Percentiles rank a stretch among this genome's conserved stretches.
phyloP scores from a whole-genome alignment of 1,139 yeast species.

The Petasospora fabianii region DNA sequence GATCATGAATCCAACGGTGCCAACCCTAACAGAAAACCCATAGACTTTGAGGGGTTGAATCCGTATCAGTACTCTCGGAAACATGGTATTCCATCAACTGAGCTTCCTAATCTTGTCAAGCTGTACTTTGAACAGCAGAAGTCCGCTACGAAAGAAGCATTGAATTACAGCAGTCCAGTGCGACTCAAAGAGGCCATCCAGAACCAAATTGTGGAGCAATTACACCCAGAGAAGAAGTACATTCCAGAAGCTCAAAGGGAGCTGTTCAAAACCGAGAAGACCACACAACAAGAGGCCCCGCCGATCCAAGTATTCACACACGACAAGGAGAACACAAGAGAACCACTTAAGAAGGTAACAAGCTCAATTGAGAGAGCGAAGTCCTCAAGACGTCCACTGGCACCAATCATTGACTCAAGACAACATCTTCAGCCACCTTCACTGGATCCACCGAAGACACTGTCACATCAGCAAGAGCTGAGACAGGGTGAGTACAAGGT shows the following conservation, averaged over 20 bases:
- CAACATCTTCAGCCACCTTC: slow-evolving; percentile 11
- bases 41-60: slow-evolving; percentile 34
- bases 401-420: slow-evolving; percentile 12
- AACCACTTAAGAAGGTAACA: not conserved
- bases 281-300: not conserved
- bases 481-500: slow-evolving; percentile 13
- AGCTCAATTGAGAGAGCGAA: slow-evolving; percentile 11
- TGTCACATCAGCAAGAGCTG: slow-evolving; percentile 9
- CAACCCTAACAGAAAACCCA: no score
- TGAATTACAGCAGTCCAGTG: slow-evolving; percentile 28
- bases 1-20: no score
- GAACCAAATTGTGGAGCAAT: slow-evolving; percentile 22
- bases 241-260: slow-evolving; percentile 13
- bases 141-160: slow-evolving; percentile 29
- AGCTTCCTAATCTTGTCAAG: slow-evolving; percentile 34
- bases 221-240: slow-evolving; percentile 9
- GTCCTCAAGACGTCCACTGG: slow-evolving; percentile 19
- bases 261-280: slow-evolving; percentile 7
- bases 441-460: slow-evolving; percentile 4
- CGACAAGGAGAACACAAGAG: slow-evolving; percentile 16
- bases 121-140: slow-evolving; percentile 35
- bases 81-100: slow-evolving; percentile 33
- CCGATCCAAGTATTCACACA: slow-evolving; percentile 4
- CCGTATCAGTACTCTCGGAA: slow-evolving; percentile 36
- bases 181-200: slow-evolving; percentile 22